Evolutionary conservation across 768 basidiomycete species (phyloP).

Genomic region (Psilocybe cubensis): DNA sequence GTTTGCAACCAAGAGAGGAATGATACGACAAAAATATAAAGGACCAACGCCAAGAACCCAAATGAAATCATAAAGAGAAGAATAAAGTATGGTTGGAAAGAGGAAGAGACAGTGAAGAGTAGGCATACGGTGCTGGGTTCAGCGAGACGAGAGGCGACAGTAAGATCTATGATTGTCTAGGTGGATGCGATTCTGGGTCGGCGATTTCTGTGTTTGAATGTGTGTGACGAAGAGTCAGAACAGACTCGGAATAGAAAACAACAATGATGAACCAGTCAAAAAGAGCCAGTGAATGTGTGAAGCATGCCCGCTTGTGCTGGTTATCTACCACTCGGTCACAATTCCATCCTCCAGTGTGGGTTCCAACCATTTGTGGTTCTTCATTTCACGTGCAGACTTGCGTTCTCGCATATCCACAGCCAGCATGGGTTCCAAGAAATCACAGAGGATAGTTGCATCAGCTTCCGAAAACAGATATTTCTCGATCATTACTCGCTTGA

Average conservation of each 20-base stretch:
- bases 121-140: not conserved
- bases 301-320: not conserved
- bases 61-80: constrained; percentile 7
- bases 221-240: too few relatives aligned
- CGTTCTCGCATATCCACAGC: constrained; percentile 70
- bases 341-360: constrained; percentile 42
- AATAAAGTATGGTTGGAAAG: constrained; percentile 10
- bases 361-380: constrained; percentile 75
- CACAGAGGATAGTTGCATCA: constrained; percentile 62
- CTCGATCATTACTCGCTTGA: constrained; percentile 84
- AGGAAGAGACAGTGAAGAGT: not conserved
- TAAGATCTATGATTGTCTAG: constrained; percentile 20
- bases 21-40: not conserved
- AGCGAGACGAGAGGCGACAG: constrained; percentile 3
- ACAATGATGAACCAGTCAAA: too few relatives aligned
- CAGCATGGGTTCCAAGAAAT: constrained; percentile 80
- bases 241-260: too few relatives aligned
- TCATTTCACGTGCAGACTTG: constrained; percentile 71
- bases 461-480: constrained; percentile 76
- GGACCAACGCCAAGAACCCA: constrained; percentile 10
- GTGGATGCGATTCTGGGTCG: not conserved
- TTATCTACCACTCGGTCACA: constrained; percentile 47
- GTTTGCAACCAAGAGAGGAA: constrained; percentile 11
- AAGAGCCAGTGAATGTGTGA: not conserved
- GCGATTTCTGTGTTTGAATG: constrained; percentile 1